Evolutionary conservation across 768 basidiomycete genomes (phyloP).

Genomic region (Phylloporus arenicola): DNA sequence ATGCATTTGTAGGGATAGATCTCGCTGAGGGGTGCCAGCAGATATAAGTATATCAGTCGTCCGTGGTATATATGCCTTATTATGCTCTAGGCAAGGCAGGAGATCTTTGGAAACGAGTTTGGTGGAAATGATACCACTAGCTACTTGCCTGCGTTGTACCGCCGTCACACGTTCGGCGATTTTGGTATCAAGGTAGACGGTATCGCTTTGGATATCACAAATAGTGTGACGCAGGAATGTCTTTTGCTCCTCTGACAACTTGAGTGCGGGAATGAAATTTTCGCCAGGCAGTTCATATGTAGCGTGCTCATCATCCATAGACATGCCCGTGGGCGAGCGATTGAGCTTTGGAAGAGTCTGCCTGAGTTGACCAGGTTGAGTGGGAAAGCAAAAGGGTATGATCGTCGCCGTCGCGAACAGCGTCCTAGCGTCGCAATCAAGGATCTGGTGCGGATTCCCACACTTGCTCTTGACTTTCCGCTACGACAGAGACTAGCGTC

Average conservation of each 20-base stretch:
- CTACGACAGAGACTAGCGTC: too few relatives aligned
- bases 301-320: background rate
- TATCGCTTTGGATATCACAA: background rate
- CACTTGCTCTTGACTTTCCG: too few relatives aligned
- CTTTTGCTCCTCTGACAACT: background rate
- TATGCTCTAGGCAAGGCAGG: background rate
- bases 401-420: slow-evolving; percentile 16
- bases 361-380: too few relatives aligned
- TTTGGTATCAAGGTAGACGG: background rate
- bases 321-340: background rate
- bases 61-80: background rate
- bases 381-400: too few relatives aligned
- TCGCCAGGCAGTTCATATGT: background rate
- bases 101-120: background rate
- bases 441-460: too few relatives aligned
- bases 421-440: too few relatives aligned
- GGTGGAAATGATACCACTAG: too few relatives aligned
- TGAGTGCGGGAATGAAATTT: background rate
- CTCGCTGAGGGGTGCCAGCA: background rate
- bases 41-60: background rate
- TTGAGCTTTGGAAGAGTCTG: too few relatives aligned
- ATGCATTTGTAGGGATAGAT: background rate
- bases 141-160: background rate
- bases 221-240: background rate
- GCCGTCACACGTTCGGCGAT: background rate